phyloP scores from a whole-genome alignment of 371 early-diverging fungal species.

The Funneliformis caledonium region DNA sequence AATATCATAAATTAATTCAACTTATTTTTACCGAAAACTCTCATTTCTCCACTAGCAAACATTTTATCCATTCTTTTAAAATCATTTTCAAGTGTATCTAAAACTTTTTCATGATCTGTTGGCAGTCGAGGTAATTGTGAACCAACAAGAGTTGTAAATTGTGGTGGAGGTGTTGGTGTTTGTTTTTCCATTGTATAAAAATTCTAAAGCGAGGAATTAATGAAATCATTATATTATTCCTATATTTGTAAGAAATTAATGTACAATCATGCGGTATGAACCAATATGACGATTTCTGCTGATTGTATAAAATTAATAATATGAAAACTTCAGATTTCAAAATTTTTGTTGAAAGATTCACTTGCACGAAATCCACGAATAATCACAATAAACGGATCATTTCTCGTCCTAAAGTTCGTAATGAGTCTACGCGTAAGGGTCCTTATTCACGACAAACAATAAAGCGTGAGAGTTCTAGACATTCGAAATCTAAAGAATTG shows the following conservation, averaged over 20 bases:
- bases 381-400: neutral
- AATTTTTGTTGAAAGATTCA: neutral
- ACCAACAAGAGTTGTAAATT: neutral
- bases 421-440: neutral
- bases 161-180: neutral
- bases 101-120: constrained; percentile 14
- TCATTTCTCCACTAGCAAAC: constrained; percentile 25
- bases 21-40: constrained; percentile 9
- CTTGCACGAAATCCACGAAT: neutral
- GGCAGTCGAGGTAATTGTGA: neutral
- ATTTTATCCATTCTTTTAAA: constrained; percentile 38
- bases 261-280: neutral
- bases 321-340: neutral
- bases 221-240: no score
- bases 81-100: constrained; percentile 34
- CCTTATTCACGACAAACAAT: neutral
- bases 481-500: neutral
- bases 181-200: neutral
- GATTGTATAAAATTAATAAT: no score
- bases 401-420: neutral
- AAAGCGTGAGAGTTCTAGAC: neutral
- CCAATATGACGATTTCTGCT: no score
- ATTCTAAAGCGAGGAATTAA: neutral
- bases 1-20: neutral
- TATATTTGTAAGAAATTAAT: no score